These are phyloP conservation scores for Pisolithus tinctorius DNA, from an alignment of 768 basidiomycete species.

Conservation along the genomic window DNA sequence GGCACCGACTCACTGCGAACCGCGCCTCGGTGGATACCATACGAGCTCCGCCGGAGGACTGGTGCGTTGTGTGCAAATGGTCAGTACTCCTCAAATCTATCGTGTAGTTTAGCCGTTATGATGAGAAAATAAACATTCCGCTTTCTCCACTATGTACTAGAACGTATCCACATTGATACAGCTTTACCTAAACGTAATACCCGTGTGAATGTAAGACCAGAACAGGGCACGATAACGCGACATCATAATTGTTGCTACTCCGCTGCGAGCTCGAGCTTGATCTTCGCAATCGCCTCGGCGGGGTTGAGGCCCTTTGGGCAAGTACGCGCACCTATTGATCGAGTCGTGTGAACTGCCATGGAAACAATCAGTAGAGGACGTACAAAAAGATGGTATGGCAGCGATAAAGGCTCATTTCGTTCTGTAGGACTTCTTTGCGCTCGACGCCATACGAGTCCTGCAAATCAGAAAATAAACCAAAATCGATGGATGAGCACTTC, in stretches of 20 bases:
- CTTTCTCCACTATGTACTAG: no score
- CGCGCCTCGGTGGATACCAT: no score
- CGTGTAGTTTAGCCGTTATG: no score
- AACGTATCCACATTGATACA: no score
- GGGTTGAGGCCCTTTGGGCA: conserved; percentile 97
- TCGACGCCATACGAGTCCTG: conserved; percentile 74
- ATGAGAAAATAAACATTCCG: no score
- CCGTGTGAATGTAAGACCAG: no score
- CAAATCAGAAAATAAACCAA: neutral
- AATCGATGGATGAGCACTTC: neutral
- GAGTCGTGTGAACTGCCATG: neutral
- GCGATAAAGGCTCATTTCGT: conserved; percentile 92
- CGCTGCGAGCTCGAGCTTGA: conserved; percentile 84
- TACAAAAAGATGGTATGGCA: conserved; percentile 98
- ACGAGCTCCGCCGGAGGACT: no score
- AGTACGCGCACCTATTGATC: conserved; percentile 68
- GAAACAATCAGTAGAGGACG: conserved; percentile 13
- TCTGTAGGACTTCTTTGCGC: conserved; percentile 89
- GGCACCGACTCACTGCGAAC: no score
- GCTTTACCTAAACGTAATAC: no score
- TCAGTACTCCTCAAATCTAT: no score
- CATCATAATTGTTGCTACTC: conserved; percentile 35
- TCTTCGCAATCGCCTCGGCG: conserved; percentile 85
- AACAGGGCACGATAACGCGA: no score
- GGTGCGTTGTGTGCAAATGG: no score